These are phyloP conservation scores for Scenedesmus sp. DNA, from an alignment of 163 green algal genomes.

Conservation along the genomic window DNA sequence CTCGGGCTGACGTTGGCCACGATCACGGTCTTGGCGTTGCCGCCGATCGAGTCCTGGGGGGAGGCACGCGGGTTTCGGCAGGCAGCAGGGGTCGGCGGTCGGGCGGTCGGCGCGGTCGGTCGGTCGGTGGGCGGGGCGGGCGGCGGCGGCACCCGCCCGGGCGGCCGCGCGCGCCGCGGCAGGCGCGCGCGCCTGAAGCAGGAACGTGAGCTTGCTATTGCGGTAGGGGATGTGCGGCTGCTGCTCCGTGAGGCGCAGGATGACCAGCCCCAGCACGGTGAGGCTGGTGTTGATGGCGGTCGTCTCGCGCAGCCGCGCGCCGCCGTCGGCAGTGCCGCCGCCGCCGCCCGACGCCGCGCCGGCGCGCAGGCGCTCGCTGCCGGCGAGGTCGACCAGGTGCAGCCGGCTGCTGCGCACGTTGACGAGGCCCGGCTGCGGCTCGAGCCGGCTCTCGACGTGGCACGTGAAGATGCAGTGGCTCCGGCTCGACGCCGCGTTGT, in stretches of 20 bases:
- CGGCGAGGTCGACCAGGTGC: slow-evolving; percentile 87
- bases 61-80: too few species aligned
- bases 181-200: slow-evolving; percentile 77
- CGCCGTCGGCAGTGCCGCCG: slow-evolving; percentile 55
- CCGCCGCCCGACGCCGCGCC: slow-evolving; percentile 61
- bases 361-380: slow-evolving; percentile 76
- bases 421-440: slow-evolving; percentile 52
- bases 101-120: too few species aligned
- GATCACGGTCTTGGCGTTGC: slow-evolving; percentile 64
- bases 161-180: too few species aligned
- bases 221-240: slow-evolving; percentile 52
- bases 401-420: slow-evolving; percentile 66
- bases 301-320: slow-evolving; percentile 65
- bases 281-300: slow-evolving; percentile 91
- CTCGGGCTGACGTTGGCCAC: slow-evolving; percentile 53
- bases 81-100: too few species aligned
- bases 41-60: slow-evolving; percentile 59
- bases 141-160: too few species aligned
- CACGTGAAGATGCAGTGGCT: slow-evolving; percentile 85
- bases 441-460: slow-evolving; percentile 56
- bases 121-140: too few species aligned
- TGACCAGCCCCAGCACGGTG: slow-evolving; percentile 71
- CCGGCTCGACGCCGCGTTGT: slow-evolving; percentile 80
- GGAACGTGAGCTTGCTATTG: slow-evolving; percentile 91
- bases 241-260: slow-evolving; percentile 41